Conservation (phyloP, 169 alveolate species). For the Plasmodium billcollinsi region DNA sequence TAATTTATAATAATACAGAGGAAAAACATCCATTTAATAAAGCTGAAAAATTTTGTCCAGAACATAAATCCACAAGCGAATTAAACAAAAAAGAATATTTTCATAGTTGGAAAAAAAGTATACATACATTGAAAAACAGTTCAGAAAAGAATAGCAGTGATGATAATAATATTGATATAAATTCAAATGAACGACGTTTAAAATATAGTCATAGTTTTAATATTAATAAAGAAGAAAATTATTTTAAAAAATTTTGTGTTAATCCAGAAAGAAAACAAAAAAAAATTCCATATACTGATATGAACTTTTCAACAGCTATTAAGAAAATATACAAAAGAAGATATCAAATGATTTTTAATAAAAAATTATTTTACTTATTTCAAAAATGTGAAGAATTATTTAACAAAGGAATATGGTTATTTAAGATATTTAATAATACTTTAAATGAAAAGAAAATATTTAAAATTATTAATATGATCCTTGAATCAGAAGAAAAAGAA, state of each 20-base stretch:
- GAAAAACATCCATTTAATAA: too few species aligned
- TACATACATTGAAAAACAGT: slow-evolving; percentile 4
- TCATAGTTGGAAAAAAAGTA: slow-evolving; percentile 3
- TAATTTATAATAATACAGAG: too few species aligned
- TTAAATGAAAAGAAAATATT: slow-evolving; percentile 48
- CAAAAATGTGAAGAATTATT: slow-evolving; percentile 67
- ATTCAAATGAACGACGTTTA: slow-evolving; percentile 8
- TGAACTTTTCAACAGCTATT: slow-evolving; percentile 27
- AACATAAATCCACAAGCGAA: not conserved
- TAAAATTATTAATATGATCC: slow-evolving; percentile 43
- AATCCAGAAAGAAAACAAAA: slow-evolving; percentile 18
- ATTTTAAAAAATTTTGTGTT: slow-evolving; percentile 45
- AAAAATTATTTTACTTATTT: slow-evolving; percentile 51
- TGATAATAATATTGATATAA: slow-evolving; percentile 10
- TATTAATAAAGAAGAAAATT: slow-evolving; percentile 69
- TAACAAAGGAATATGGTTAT: slow-evolving; percentile 68
- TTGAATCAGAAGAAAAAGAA: slow-evolving; percentile 75
- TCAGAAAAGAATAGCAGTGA: slow-evolving; percentile 50
- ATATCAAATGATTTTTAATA: slow-evolving; percentile 63
- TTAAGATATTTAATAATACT: slow-evolving; percentile 23
- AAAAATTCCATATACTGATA: slow-evolving; percentile 25
- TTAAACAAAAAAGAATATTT: not conserved
- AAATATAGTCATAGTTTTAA: slow-evolving; percentile 19
- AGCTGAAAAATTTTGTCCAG: not conserved
- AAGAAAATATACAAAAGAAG: slow-evolving; percentile 46